Conservation (phyloP, 805 yeast species). For the Sugiyamaella floridensis region DNA sequence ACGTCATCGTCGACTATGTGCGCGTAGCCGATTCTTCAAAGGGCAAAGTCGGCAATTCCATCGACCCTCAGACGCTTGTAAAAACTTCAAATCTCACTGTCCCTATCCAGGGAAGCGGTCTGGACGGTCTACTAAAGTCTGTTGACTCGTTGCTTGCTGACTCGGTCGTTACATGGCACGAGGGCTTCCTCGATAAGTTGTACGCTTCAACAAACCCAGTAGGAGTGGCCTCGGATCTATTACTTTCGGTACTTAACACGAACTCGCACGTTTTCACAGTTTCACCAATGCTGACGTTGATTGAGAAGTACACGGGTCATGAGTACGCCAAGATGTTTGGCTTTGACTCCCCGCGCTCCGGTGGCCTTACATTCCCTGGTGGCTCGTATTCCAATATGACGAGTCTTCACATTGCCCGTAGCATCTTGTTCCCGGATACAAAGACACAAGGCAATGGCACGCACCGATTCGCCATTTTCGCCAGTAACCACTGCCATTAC, state of each 20-base stretch:
- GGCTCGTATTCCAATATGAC: slow-evolving; percentile 85
- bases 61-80: slow-evolving; percentile 43
- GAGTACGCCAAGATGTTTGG: slow-evolving; percentile 66
- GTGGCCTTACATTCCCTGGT: slow-evolving; percentile 81
- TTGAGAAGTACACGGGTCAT: slow-evolving; percentile 61
- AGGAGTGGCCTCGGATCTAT: slow-evolving; percentile 66
- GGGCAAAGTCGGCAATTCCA: slow-evolving; percentile 41
- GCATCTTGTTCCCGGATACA: slow-evolving; percentile 60
- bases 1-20: slow-evolving; percentile 48
- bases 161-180: slow-evolving; percentile 81
- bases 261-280: slow-evolving; percentile 81
- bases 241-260: slow-evolving; percentile 66
- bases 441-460: slow-evolving; percentile 43
- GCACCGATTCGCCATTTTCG: slow-evolving; percentile 56
- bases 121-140: slow-evolving; percentile 40
- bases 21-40: slow-evolving; percentile 40
- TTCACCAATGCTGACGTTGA: slow-evolving; percentile 68
- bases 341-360: slow-evolving; percentile 46
- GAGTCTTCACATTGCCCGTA: slow-evolving; percentile 68
- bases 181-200: slow-evolving; percentile 76
- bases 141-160: slow-evolving; percentile 53
- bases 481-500: slow-evolving; percentile 70
- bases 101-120: slow-evolving; percentile 35
- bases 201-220: slow-evolving; percentile 84
- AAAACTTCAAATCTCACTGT: slow-evolving; percentile 33